These are phyloP conservation scores for Coemansia sp. DNA, from an alignment of 192 early-diverging fungal genomes.

Conservation along the genomic window DNA sequence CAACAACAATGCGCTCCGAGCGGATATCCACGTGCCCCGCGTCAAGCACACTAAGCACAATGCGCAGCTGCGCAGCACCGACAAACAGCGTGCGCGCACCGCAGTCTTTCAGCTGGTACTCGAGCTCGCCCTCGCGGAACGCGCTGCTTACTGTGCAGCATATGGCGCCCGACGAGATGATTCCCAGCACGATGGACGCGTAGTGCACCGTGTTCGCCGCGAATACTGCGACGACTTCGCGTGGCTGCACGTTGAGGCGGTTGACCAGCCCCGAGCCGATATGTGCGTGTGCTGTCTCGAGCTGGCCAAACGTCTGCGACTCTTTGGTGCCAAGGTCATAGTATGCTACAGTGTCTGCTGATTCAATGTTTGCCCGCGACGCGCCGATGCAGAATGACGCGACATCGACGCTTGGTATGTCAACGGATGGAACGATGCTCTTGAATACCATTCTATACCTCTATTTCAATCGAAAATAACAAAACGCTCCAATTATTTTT, in stretches of 20 bases:
- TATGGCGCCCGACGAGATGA: slow-evolving; percentile 22
- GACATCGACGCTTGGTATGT: slow-evolving; percentile 26
- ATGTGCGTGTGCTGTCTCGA: slow-evolving; percentile 7
- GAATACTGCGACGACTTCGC: slow-evolving; percentile 29
- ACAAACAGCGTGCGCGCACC: slow-evolving; percentile 58
- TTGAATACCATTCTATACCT: slow-evolving; percentile 28
- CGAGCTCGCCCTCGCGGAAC: slow-evolving; percentile 64
- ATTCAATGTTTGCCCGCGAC: slow-evolving; percentile 6
- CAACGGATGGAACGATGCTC: slow-evolving; percentile 24
- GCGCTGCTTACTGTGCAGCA: slow-evolving; percentile 38
- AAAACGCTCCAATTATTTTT: no score
- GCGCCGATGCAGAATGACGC: slow-evolving; percentile 17
- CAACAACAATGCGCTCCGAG: slow-evolving; percentile 25
- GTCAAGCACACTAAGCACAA: slow-evolving; percentile 11
- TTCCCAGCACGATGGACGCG: slow-evolving; percentile 28
- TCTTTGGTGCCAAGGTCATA: slow-evolving; percentile 18
- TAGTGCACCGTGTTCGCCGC: slow-evolving; percentile 34
- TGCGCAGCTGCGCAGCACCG: slow-evolving; percentile 42
- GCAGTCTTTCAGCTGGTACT: slow-evolving; percentile 68
- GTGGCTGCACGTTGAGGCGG: slow-evolving; percentile 3
- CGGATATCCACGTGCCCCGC: slow-evolving; percentile 10
- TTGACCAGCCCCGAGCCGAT: slow-evolving; percentile 29
- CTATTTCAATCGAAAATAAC: background rate
- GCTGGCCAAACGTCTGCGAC: slow-evolving; percentile 12
- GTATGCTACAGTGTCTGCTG: slow-evolving; percentile 19